Conservation (phyloP, 2,329 filamentous ascomycete species). For the Hymenoscyphus repandus region DNA sequence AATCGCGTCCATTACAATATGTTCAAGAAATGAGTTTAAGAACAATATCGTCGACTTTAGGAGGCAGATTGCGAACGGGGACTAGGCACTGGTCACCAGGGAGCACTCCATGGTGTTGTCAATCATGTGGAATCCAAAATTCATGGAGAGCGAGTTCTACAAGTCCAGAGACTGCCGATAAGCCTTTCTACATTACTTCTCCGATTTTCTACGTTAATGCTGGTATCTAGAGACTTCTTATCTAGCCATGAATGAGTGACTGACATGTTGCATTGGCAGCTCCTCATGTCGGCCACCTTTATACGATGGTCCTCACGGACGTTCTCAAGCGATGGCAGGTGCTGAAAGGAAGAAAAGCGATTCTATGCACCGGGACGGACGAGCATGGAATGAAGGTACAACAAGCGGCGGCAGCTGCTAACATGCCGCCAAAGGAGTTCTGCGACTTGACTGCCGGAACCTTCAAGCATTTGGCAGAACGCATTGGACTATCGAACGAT, state of each 20-base stretch:
- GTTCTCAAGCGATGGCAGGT: slow-evolving; percentile 88
- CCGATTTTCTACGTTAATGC: slow-evolving; percentile 99
- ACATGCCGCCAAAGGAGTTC: slow-evolving; percentile 71
- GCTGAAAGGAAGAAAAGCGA: slow-evolving; percentile 64
- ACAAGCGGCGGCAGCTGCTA: slow-evolving; percentile 68
- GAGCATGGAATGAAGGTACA: slow-evolving; percentile 99
- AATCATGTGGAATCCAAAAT: slow-evolving; percentile 17
- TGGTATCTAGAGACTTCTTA: slow-evolving; percentile 42
- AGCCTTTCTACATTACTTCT: slow-evolving; percentile 92
- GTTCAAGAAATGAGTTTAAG: slow-evolving; percentile 19
- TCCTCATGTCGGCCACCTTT: slow-evolving; percentile 91
- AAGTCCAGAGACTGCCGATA: slow-evolving; percentile 37
- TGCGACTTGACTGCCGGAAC: slow-evolving; percentile 79
- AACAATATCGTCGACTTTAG: slow-evolving; percentile 14
- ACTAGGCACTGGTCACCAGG: background rate
- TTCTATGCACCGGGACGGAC: slow-evolving; percentile 87
- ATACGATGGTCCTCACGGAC: slow-evolving; percentile 86
- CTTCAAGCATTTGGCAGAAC: slow-evolving; percentile 69
- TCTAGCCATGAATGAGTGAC: background rate
- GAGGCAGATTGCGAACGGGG: slow-evolving; percentile 13
- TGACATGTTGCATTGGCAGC: slow-evolving; percentile 43
- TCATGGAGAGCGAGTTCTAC: slow-evolving; percentile 12
- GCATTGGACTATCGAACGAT: slow-evolving; percentile 68
- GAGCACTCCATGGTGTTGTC: slow-evolving; percentile 22
- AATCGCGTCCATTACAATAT: background rate